phyloP scores from a whole-genome alignment of 768 basidiomycete genomes.

The Amanita subjunquillea region DNA sequence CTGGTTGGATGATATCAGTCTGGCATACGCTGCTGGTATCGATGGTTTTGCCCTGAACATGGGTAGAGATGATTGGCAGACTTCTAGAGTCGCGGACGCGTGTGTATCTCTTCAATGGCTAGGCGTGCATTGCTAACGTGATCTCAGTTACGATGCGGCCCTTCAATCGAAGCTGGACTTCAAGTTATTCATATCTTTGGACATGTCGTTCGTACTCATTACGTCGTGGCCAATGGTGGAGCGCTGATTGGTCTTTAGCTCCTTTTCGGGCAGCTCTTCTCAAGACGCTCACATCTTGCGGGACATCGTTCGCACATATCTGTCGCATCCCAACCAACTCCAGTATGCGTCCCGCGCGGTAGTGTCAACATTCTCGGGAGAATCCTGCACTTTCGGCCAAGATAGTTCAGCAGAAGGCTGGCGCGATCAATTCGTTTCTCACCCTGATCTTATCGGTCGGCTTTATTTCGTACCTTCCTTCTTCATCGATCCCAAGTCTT shows the following conservation, averaged over 20 bases:
- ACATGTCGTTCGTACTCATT: slow-evolving; percentile 51
- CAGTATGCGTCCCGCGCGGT: slow-evolving; percentile 34
- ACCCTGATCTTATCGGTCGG: slow-evolving; percentile 32
- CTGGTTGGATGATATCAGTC: slow-evolving; percentile 40
- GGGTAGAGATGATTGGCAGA: slow-evolving; percentile 56
- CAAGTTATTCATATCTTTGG: slow-evolving; percentile 70
- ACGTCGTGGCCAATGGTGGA: neutral
- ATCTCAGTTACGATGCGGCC: slow-evolving; percentile 44
- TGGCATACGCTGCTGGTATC: slow-evolving; percentile 48
- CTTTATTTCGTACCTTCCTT: slow-evolving; percentile 64
- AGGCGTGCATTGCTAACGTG: slow-evolving; percentile 1
- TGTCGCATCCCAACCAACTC: slow-evolving; percentile 50
- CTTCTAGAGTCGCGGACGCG: slow-evolving; percentile 51
- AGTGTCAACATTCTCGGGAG: slow-evolving; percentile 66
- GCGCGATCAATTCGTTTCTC: slow-evolving; percentile 40
- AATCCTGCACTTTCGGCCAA: slow-evolving; percentile 59
- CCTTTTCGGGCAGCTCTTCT: slow-evolving; percentile 40
- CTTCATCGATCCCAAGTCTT: slow-evolving; percentile 45
- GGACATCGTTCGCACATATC: slow-evolving; percentile 41
- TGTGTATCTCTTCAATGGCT: slow-evolving; percentile 20
- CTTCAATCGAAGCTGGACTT: slow-evolving; percentile 41
- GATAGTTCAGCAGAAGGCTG: slow-evolving; percentile 41
- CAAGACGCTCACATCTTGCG: slow-evolving; percentile 41
- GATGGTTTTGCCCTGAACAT: slow-evolving; percentile 69
- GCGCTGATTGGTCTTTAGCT: slow-evolving; percentile 20